Conservation (phyloP, 176 grass and related monocot genomes). For the Oryza glaberrima region DNA sequence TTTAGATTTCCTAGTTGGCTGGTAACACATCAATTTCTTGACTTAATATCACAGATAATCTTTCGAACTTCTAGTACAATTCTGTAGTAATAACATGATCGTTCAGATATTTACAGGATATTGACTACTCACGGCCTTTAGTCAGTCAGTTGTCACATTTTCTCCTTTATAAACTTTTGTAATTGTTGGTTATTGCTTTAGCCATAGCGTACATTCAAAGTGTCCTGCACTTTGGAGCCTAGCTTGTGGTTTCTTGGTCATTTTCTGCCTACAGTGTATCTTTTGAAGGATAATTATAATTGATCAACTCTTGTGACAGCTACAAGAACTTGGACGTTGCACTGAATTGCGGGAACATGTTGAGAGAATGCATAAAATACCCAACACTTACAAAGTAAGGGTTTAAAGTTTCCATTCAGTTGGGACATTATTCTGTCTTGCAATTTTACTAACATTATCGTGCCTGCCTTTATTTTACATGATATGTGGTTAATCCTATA, state of each 20-base stretch:
- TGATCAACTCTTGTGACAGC: conserved; percentile 50
- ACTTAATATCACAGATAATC: neutral
- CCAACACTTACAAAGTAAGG: conserved; percentile 78
- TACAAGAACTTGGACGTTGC: conserved; percentile 89
- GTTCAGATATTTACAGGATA: conserved; percentile 22
- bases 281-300: conserved; percentile 35
- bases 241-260: neutral
- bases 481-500: neutral
- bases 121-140: neutral
- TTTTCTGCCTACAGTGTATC: neutral
- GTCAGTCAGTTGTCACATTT: conserved; percentile 21
- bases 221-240: neutral
- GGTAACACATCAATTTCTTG: conserved; percentile 46
- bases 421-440: conserved; percentile 12
- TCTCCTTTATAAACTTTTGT: conserved; percentile 29
- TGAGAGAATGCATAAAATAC: conserved; percentile 87
- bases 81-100: neutral
- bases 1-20: conserved; percentile 81
- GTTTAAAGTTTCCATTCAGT: conserved; percentile 29
- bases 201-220: conserved; percentile 23
- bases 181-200: conserved; percentile 19
- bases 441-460: neutral
- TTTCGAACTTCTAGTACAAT: conserved; percentile 16
- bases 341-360: conserved; percentile 73
- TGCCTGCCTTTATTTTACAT: neutral